Evolutionary conservation across 2,329 filamentous ascomycete genomes (phyloP).

Genomic region (Colletotrichum tropicicola): DNA sequence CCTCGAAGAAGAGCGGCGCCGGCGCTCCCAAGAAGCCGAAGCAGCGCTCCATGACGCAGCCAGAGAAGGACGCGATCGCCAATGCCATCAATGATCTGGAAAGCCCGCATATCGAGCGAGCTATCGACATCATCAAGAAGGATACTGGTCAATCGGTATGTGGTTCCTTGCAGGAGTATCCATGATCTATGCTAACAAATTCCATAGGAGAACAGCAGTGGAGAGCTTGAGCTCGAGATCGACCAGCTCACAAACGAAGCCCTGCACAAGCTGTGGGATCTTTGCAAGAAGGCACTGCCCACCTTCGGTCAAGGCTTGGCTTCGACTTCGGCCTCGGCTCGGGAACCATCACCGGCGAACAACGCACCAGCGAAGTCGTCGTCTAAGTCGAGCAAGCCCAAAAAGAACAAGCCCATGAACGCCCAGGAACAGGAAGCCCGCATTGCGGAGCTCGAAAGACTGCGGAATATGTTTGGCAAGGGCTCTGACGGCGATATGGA

Average conservation of each 20-base stretch:
- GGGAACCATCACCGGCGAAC: slow-evolving; percentile 41
- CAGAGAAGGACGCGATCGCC: slow-evolving; percentile 92
- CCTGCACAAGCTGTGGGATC: slow-evolving; percentile 59
- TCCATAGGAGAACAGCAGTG: slow-evolving; percentile 64
- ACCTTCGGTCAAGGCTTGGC: slow-evolving; percentile 47
- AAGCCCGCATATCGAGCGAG: slow-evolving; percentile 78
- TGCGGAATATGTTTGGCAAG: slow-evolving; percentile 53
- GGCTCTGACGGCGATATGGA: slow-evolving; percentile 41
- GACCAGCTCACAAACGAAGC: slow-evolving; percentile 66
- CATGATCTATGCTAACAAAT: slow-evolving; percentile 3
- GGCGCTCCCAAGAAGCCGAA: slow-evolving; percentile 54
- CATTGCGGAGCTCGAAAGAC: slow-evolving; percentile 67
- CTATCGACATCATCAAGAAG: slow-evolving; percentile 89
- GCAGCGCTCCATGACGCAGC: slow-evolving; percentile 73
- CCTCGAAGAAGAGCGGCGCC: slow-evolving; percentile 49
- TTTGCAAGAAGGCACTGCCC: slow-evolving; percentile 53
- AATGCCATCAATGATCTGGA: slow-evolving; percentile 85
- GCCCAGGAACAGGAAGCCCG: slow-evolving; percentile 74
- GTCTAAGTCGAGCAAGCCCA: slow-evolving; percentile 59
- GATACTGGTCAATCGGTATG: slow-evolving; percentile 81
- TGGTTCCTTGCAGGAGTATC: slow-evolving; percentile 39
- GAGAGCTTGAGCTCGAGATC: slow-evolving; percentile 68
- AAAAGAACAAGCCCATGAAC: slow-evolving; percentile 82
- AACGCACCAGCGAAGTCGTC: slow-evolving; percentile 40
- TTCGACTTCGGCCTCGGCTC: slow-evolving; percentile 31